These are phyloP conservation scores for Adansonia grandidieri DNA, from an alignment of 441 rosid species.

Conservation along the genomic window DNA sequence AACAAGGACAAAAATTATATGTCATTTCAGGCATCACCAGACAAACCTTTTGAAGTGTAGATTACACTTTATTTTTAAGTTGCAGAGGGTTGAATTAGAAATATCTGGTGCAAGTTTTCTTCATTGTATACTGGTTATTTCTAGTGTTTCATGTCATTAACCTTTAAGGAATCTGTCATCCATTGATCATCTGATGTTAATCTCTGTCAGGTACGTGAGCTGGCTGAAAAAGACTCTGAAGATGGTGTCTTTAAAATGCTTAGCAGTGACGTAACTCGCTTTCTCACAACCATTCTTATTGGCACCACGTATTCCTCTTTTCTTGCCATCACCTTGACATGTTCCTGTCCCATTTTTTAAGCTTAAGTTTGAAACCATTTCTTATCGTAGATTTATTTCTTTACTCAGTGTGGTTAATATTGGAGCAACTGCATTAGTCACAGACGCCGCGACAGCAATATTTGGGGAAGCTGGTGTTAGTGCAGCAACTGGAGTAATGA, in stretches of 20 bases:
- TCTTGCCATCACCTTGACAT: constrained; percentile 27
- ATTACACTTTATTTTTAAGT: neutral
- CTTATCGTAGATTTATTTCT: constrained; percentile 43
- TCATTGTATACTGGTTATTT: neutral
- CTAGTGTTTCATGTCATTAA: neutral
- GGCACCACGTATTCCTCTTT: constrained; percentile 88
- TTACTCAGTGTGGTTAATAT: constrained; percentile 86
- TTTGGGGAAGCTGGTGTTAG: constrained; percentile 99
- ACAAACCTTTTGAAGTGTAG: neutral
- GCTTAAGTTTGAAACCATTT: constrained; percentile 30
- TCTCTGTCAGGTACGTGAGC: constrained; percentile 78
- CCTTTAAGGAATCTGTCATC: constrained; percentile 15
- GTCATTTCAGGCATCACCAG: neutral
- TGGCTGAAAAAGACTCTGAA: constrained; percentile 97
- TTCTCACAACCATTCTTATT: constrained; percentile 95
- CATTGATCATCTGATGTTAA: constrained; percentile 32
- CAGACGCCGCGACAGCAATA: constrained; percentile 96
- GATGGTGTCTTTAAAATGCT: constrained; percentile 96
- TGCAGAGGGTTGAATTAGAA: neutral
- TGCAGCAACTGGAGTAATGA: constrained; percentile 99
- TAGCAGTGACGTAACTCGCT: constrained; percentile 94
- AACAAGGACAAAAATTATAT: neutral
- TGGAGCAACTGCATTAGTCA: constrained; percentile 98
- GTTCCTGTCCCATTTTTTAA: constrained; percentile 28
- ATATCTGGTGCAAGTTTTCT: neutral